Conservation (phyloP, 495 filamentous ascomycete genomes). For the Penicillium malachiteum region DNA sequence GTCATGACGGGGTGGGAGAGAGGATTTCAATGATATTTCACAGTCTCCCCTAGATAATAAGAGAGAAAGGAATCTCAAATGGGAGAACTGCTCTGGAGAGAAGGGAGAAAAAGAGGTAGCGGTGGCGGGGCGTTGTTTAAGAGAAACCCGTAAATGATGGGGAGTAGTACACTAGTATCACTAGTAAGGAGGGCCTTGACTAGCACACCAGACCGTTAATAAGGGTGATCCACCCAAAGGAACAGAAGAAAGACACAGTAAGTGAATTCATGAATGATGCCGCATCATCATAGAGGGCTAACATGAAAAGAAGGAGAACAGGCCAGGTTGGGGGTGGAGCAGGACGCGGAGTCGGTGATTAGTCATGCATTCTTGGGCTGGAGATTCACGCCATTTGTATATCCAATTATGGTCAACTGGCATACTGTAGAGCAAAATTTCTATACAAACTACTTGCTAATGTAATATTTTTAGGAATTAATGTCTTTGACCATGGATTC, state of each 20-base stretch:
- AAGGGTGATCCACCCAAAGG: conserved; percentile 28
- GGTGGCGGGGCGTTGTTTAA: conserved; percentile 1
- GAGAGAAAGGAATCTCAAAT: not conserved
- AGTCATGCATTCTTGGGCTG: conserved; percentile 20
- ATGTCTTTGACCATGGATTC: too few relatives aligned
- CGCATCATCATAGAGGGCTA: conserved; percentile 21
- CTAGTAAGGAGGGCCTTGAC: conserved; percentile 9
- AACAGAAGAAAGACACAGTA: conserved; percentile 13
- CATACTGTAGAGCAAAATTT: too few relatives aligned
- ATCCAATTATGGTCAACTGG: too few relatives aligned
- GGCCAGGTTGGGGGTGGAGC: conserved; percentile 28
- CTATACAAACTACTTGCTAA: too few relatives aligned
- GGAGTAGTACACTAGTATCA: conserved; percentile 14
- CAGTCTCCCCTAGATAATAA: not conserved
- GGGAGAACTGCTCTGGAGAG: not conserved
- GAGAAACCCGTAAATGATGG: conserved; percentile 12
- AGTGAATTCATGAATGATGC: conserved; percentile 19
- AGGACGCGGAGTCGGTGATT: conserved; percentile 21
- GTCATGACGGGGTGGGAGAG: conserved; percentile 33
- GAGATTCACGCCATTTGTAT: not conserved
- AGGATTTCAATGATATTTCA: not conserved
- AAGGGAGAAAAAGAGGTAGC: not conserved
- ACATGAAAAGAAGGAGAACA: conserved; percentile 9
- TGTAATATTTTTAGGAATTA: too few relatives aligned
- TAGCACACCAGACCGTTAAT: conserved; percentile 9